Percentiles rank a stretch among this genome's conserved stretches.
phyloP scores from a whole-genome alignment of 2,329 filamentous ascomycete genomes.

The Alternaria ethzedia region DNA sequence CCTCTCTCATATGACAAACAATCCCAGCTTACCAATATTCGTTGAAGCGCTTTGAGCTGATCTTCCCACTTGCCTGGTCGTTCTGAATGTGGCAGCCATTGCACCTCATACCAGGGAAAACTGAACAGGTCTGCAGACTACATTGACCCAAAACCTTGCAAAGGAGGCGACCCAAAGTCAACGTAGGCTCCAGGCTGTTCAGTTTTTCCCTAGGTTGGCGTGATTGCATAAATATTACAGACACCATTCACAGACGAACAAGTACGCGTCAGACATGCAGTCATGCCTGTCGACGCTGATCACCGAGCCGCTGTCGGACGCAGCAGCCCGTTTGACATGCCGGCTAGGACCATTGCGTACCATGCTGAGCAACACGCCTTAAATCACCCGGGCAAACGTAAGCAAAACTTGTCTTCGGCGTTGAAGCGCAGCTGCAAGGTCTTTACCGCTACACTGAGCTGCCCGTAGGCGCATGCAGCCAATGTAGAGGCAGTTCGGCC shows the following conservation, averaged over 20 bases:
- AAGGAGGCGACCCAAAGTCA: no score
- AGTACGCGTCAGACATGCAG: background rate
- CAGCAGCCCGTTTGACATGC: conserved; percentile 1
- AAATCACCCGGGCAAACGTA: conserved; percentile 13
- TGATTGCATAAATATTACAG: background rate
- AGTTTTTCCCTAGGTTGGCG: no score
- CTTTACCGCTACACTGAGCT: conserved; percentile 12
- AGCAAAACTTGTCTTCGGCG: conserved; percentile 18
- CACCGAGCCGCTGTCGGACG: background rate
- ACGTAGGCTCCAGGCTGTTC: no score
- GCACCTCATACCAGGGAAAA: no score
- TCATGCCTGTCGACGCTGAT: background rate
- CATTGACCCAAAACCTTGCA: no score
- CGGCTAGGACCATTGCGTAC: conserved; percentile 1
- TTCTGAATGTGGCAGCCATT: background rate
- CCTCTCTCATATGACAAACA: background rate
- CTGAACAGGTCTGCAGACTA: no score
- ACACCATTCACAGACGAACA: background rate
- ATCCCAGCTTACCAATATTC: background rate
- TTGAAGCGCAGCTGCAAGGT: conserved; percentile 11
- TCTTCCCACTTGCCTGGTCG: background rate
- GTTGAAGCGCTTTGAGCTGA: background rate
- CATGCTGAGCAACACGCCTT: conserved; percentile 7
- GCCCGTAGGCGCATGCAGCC: conserved; percentile 6
- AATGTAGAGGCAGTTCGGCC: conserved; percentile 12